Evolutionary conservation across 371 early-diverging fungal genomes (phyloP).

Genomic region (Dichotomocladium elegans): DNA sequence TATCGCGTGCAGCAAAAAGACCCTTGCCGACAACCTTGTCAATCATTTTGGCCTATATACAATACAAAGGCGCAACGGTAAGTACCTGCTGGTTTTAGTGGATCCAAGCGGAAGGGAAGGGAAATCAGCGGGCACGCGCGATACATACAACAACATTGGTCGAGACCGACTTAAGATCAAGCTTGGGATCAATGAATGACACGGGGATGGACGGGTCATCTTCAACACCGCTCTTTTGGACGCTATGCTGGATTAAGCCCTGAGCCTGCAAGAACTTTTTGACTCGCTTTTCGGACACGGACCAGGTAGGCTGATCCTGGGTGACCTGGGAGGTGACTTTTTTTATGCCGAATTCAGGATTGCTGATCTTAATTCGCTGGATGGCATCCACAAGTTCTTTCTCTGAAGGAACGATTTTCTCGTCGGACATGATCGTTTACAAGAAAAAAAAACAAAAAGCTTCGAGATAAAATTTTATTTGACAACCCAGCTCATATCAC

Average conservation of each 20-base stretch:
- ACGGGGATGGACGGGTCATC: constrained; percentile 61
- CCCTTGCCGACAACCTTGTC: constrained; percentile 64
- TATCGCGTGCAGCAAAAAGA: constrained; percentile 56
- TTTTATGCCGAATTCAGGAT: constrained; percentile 56
- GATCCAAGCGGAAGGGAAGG: not conserved
- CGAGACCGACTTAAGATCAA: constrained; percentile 42
- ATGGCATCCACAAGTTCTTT: constrained; percentile 39
- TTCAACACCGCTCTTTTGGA: constrained; percentile 44
- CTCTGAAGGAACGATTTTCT: constrained; percentile 31
- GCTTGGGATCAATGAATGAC: constrained; percentile 55
- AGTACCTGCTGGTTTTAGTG: not conserved
- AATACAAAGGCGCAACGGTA: too few relatives aligned
- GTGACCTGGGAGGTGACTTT: constrained; percentile 44
- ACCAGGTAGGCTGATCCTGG: constrained; percentile 51
- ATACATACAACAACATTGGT: constrained; percentile 32
- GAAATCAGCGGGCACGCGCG: not conserved
- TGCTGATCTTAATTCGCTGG: constrained; percentile 42
- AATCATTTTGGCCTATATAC: constrained; percentile 49
- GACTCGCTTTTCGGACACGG: constrained; percentile 65
- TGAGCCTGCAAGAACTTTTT: constrained; percentile 58
- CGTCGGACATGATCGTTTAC: constrained; percentile 13
- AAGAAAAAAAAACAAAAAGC: not conserved
- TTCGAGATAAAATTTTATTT: too few relatives aligned
- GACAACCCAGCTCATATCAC: too few relatives aligned
- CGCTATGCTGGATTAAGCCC: constrained; percentile 32